Conservation (phyloP, 805 yeast genomes). For the Metschnikowia bowlesiae region DNA sequence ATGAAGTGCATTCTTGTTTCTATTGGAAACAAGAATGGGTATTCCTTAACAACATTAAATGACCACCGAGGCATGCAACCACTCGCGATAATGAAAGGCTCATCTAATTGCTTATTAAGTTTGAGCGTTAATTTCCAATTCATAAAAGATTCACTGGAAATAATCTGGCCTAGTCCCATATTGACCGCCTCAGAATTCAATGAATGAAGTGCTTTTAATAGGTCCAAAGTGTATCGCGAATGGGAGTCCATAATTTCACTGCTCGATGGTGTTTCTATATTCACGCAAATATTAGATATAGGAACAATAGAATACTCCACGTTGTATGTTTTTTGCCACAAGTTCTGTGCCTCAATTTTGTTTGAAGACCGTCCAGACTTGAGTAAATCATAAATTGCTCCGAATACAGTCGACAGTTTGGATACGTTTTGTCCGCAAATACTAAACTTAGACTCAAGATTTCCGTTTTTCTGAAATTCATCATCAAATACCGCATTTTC, state of each 20-base stretch:
- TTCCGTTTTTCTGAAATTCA: not conserved
- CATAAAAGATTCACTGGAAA: conserved; percentile 41
- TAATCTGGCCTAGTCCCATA: conserved; percentile 13
- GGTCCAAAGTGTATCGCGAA: conserved; percentile 39
- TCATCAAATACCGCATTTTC: not conserved
- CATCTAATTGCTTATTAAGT: conserved; percentile 81
- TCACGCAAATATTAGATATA: not conserved
- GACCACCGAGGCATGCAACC: conserved; percentile 86
- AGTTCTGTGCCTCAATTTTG: conserved; percentile 39
- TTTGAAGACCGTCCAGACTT: conserved; percentile 34
- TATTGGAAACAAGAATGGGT: conserved; percentile 80
- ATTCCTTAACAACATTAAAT: conserved; percentile 63
- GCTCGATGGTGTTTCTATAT: conserved; percentile 6
- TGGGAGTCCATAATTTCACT: conserved; percentile 22
- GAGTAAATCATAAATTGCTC: conserved; percentile 58
- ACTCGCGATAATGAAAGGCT: conserved; percentile 81
- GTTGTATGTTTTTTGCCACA: conserved; percentile 59
- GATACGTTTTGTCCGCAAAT: conserved; percentile 57
- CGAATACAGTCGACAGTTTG: conserved; percentile 67
- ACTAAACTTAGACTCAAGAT: conserved; percentile 45
- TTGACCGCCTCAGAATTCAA: conserved; percentile 25
- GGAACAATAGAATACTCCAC: conserved; percentile 35
- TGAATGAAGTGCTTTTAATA: conserved; percentile 46
- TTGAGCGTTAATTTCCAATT: conserved; percentile 84
- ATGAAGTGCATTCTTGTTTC: conserved; percentile 73